A percentile compares a stretch with the other conserved stretches of the same genome.
Evolutionary conservation across 2,329 filamentous ascomycete genomes (phyloP).

Genomic region (Helotiales sp.): DNA sequence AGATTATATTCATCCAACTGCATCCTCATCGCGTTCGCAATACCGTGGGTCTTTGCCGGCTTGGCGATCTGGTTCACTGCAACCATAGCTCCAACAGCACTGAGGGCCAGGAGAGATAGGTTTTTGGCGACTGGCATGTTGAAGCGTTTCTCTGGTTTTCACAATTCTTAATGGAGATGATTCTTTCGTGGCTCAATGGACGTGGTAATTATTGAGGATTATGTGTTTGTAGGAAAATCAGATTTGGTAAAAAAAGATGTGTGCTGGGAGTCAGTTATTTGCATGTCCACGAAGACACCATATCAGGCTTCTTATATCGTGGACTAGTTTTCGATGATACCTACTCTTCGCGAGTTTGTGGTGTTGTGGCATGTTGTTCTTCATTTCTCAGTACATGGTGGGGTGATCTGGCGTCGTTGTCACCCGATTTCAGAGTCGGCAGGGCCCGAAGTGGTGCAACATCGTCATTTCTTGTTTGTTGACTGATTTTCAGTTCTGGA

Average conservation of each 20-base stretch:
- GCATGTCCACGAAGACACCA: neutral
- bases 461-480: too few relatives aligned
- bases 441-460: neutral
- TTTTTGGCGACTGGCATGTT: constrained; percentile 12
- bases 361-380: neutral
- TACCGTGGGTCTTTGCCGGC: constrained; percentile 15
- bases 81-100: constrained; percentile 18
- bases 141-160: neutral
- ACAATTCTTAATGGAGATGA: neutral
- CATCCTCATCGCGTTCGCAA: constrained; percentile 17
- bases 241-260: neutral
- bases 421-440: neutral
- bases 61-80: constrained; percentile 16
- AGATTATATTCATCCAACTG: constrained; percentile 24
- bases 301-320: neutral
- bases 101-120: constrained; percentile 16
- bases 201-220: neutral
- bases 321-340: neutral
- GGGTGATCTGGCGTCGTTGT: neutral
- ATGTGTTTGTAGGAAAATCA: neutral
- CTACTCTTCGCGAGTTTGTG: neutral
- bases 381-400: neutral
- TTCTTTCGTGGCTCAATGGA: neutral
- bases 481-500: too few relatives aligned
- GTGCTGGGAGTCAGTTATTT: neutral